Percentiles rank a stretch among this genome's conserved stretches.
These are phyloP conservation scores for Phlebiopsis flavidoalba DNA, from an alignment of 768 basidiomycete species.

Conservation along the genomic window DNA sequence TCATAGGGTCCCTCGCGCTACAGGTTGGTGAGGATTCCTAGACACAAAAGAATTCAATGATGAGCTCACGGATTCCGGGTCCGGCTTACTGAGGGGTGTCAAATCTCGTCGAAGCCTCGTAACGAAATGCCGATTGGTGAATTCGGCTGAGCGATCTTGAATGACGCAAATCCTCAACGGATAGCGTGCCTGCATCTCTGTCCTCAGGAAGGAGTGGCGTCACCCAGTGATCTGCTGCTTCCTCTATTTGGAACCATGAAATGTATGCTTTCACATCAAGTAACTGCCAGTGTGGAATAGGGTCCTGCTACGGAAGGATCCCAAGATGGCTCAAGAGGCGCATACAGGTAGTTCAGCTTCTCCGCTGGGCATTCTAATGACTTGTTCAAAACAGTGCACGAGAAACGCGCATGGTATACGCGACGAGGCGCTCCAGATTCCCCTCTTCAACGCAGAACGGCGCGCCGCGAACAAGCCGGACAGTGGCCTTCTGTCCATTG, in stretches of 20 bases:
- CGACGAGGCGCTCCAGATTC: conserved; percentile 43
- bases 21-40: conserved; percentile 6
- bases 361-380: conserved; percentile 50
- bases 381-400: conserved; percentile 66
- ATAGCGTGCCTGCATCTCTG: conserved; percentile 34
- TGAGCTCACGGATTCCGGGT: conserved; percentile 52
- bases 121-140: conserved; percentile 64
- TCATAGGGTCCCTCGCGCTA: conserved; percentile 60
- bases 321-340: conserved; percentile 49
- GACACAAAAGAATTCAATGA: conserved; percentile 14
- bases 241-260: conserved; percentile 57
- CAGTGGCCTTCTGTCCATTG: conserved; percentile 37
- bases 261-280: conserved; percentile 43
- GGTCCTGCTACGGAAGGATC: conserved; percentile 16
- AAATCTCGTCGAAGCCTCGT: conserved; percentile 57
- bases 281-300: conserved; percentile 20
- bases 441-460: conserved; percentile 45
- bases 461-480: conserved; percentile 41
- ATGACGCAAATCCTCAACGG: conserved; percentile 61
- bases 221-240: conserved; percentile 49
- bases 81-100: conserved; percentile 66
- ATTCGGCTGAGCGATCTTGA: conserved; percentile 74
- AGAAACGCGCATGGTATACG: conserved; percentile 60
- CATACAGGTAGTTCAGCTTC: conserved; percentile 60
- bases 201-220: conserved; percentile 37